A percentile compares a stretch with the other conserved stretches of the same genome.
phyloP scores from a whole-genome alignment of 129 eudicot genomes.

The Helichrysum umbraculigerum region DNA sequence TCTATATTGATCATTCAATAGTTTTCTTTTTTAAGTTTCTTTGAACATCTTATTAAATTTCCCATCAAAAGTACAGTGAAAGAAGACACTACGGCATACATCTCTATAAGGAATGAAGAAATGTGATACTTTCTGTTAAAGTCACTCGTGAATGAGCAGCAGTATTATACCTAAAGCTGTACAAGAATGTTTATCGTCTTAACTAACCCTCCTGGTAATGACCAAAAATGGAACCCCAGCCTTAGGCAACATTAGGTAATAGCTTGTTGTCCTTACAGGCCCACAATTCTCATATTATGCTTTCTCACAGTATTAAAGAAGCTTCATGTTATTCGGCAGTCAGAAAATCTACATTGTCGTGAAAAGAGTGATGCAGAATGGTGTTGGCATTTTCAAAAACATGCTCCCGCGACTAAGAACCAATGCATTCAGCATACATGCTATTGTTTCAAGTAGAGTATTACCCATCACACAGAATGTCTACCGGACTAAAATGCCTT shows the following conservation, averaged over 20 bases:
- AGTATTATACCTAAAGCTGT: constrained; percentile 37
- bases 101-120: constrained; percentile 41
- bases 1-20: too few relatives aligned
- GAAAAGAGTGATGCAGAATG: constrained; percentile 10
- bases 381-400: background rate
- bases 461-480: constrained; percentile 20
- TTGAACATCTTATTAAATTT: too few relatives aligned
- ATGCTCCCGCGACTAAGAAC: background rate
- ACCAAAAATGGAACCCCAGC: constrained; percentile 45
- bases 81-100: too few relatives aligned
- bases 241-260: constrained; percentile 7
- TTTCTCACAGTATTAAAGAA: constrained; percentile 1
- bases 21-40: too few relatives aligned
- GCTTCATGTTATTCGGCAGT: constrained; percentile 2
- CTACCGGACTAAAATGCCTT: too few relatives aligned
- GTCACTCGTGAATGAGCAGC: constrained; percentile 22
- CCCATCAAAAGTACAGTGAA: too few relatives aligned
- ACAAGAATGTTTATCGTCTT: constrained; percentile 33
- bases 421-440: constrained; percentile 12
- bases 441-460: constrained; percentile 9
- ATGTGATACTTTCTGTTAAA: constrained; percentile 26
- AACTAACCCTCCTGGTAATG: constrained; percentile 29
- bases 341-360: constrained; percentile 10
- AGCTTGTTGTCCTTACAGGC: constrained; percentile 20
- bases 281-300: constrained; percentile 9